Conservation (phyloP, 768 basidiomycete genomes). For the Termitomyces sp. region DNA sequence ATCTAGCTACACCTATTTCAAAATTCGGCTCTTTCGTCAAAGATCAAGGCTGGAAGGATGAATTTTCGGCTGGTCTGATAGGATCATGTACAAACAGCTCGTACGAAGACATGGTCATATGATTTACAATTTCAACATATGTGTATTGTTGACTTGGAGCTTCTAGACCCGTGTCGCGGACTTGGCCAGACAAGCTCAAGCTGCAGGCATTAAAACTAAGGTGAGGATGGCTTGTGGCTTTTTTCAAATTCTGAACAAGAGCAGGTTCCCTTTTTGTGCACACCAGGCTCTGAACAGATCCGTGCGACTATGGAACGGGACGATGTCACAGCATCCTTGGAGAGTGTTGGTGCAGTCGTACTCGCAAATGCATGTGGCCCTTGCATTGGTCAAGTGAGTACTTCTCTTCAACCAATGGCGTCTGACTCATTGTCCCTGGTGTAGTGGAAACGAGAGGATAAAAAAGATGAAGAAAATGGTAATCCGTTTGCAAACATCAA, state of each 20-base stretch:
- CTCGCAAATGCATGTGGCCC: slow-evolving; percentile 98
- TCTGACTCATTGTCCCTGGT: slow-evolving; percentile 1
- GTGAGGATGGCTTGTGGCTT: slow-evolving; percentile 24
- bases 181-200: slow-evolving; percentile 84
- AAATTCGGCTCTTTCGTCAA: slow-evolving; percentile 77
- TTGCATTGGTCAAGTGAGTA: slow-evolving; percentile 85
- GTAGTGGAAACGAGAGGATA: slow-evolving; percentile 91
- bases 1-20: slow-evolving; percentile 90
- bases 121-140: background rate
- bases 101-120: slow-evolving; percentile 84
- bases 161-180: slow-evolving; percentile 84
- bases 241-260: slow-evolving; percentile 5
- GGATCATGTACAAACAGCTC: slow-evolving; percentile 99
- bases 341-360: slow-evolving; percentile 90
- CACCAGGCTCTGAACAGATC: slow-evolving; percentile 93
- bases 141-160: slow-evolving; percentile 8
- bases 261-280: slow-evolving; percentile 81
- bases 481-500: background rate
- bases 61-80: slow-evolving; percentile 86
- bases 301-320: slow-evolving; percentile 97
- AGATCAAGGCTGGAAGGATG: slow-evolving; percentile 90
- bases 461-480: slow-evolving; percentile 90
- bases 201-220: slow-evolving; percentile 75
- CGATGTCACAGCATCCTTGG: slow-evolving; percentile 71
- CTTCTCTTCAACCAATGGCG: slow-evolving; percentile 3